Evolutionary conservation across 1,139 yeast genomes (phyloP), one percentile per base, ranked within the genome.

Genomic region (Nakaseomyces glabratus): DNA sequence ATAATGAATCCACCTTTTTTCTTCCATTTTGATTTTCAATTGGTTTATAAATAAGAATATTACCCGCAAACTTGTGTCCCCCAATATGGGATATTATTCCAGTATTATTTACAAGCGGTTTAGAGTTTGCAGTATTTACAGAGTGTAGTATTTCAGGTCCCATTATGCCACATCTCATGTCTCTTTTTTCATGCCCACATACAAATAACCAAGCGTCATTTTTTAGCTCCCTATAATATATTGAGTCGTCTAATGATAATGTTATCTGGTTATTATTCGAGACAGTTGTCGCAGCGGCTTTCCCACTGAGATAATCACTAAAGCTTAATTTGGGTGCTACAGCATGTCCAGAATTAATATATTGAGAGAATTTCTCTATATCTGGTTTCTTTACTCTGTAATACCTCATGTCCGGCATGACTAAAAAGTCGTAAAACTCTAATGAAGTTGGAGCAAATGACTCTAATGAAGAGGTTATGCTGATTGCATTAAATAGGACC

Each of bases 61-160:
- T 51, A 3, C 56, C 56, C 4, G 56, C 56, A 37, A 38, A 48
- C 25, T 47, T 47, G 31, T 51, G 56, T 4, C 56, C 56, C 3
- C 56, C 55, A n/a, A 51, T 39, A 28, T 51, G 56, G 9, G 56
- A 51, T 10, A 49, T 36, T 5, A 50, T 20, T 3, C 45, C 56
- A 21, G 42, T 25, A 18, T 41, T 39, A 17, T 25, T 38, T n/a
- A n/a, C n/a, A n/a, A n/a, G n/a, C n/a, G n/a, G n/a, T 6, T 37
- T 31, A 4, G 21, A 17, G n/a, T 30, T 19, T 13, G 34, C 26
- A 2, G 15, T 17, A 13, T 35, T 36, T 3, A 35, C 10, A 22
- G 35, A 15, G 11, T 35, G 28, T 10, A 44, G 13, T 3, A 47
- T 21, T 11, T 37, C 37, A 13, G 49, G 46, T 1, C 47, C 47